These are phyloP conservation scores for Ophiostoma piceae DNA, from an alignment of 2,329 filamentous ascomycete species.

Conservation along the genomic window DNA sequence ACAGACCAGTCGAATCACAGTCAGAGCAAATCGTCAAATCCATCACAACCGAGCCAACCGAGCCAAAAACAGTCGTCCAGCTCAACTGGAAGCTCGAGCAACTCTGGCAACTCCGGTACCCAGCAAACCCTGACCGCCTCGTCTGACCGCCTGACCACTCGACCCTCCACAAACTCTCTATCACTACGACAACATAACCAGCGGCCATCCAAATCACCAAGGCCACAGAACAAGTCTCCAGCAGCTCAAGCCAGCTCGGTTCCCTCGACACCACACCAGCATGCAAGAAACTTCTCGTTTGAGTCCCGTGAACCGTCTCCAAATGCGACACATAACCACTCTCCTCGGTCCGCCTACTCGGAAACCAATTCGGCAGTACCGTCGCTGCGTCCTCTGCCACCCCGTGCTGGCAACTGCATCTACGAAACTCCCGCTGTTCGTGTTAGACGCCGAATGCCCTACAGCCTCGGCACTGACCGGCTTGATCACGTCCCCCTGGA, in stretches of 20 bases:
- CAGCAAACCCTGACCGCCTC: constrained; percentile 18
- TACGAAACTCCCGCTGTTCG: constrained; percentile 83
- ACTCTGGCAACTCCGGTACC: background rate
- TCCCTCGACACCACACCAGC: constrained; percentile 87
- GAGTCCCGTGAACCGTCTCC: constrained; percentile 77
- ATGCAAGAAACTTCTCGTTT: constrained; percentile 74
- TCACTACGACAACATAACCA: constrained; percentile 30
- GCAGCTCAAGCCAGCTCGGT: constrained; percentile 73
- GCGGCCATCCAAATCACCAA: constrained; percentile 30
- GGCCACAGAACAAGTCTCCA: constrained; percentile 30
- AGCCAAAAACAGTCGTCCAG: background rate
- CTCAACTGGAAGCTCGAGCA: background rate
- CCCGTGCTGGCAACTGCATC: constrained; percentile 62
- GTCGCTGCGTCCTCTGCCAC: constrained; percentile 60
- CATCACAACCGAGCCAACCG: background rate
- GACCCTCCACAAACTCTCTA: constrained; percentile 15
- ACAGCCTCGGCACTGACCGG: constrained; percentile 76
- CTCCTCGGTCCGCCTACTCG: constrained; percentile 83
- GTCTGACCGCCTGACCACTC: constrained; percentile 18
- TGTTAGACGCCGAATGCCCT: constrained; percentile 82
- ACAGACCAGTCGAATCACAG: background rate
- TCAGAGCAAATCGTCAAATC: background rate
- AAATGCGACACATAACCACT: constrained; percentile 68
- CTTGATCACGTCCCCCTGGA: constrained; percentile 66
- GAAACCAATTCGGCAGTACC: constrained; percentile 74